Conservation (phyloP, 768 basidiomycete genomes). For the Coprinopsis sp. region DNA sequence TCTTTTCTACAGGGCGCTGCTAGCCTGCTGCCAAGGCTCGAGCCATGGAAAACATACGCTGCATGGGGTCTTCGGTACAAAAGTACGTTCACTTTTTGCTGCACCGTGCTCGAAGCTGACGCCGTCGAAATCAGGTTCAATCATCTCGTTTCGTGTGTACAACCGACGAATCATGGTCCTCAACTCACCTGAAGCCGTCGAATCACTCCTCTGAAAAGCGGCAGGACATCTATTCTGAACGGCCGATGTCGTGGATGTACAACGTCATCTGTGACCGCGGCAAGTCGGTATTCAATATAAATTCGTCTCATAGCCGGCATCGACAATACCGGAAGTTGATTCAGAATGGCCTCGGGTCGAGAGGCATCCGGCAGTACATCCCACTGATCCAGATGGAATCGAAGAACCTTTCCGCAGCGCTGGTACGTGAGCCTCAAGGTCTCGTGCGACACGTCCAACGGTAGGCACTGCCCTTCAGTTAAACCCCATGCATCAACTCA, state of each 20-base stretch:
- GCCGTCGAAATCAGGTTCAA: constrained; percentile 26
- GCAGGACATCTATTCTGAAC: constrained; percentile 50
- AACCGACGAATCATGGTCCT: constrained; percentile 45
- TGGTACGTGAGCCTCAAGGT: constrained; percentile 26
- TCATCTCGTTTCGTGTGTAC: constrained; percentile 44
- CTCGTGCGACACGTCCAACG: constrained; percentile 35
- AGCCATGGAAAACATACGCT: constrained; percentile 11
- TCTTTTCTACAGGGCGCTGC: constrained; percentile 1
- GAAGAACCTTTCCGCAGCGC: constrained; percentile 26
- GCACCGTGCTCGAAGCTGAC: neutral
- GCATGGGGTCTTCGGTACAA: constrained; percentile 1
- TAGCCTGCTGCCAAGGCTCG: neutral
- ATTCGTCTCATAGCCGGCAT: constrained; percentile 33
- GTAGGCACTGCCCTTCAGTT: constrained; percentile 16
- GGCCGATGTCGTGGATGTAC: constrained; percentile 44
- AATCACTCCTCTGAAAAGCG: constrained; percentile 49
- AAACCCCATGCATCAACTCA: neutral
- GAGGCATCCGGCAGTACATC: constrained; percentile 31
- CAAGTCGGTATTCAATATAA: constrained; percentile 39
- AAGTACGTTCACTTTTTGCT: neutral
- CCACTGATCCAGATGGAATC: constrained; percentile 33
- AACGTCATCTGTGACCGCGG: constrained; percentile 39
- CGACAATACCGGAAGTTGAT: constrained; percentile 38
- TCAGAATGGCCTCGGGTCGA: constrained; percentile 31
- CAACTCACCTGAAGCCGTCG: constrained; percentile 39